phyloP scores from a whole-genome alignment of 1,139 yeast genomes.

The Yamadazyma spencermartinsiae region DNA sequence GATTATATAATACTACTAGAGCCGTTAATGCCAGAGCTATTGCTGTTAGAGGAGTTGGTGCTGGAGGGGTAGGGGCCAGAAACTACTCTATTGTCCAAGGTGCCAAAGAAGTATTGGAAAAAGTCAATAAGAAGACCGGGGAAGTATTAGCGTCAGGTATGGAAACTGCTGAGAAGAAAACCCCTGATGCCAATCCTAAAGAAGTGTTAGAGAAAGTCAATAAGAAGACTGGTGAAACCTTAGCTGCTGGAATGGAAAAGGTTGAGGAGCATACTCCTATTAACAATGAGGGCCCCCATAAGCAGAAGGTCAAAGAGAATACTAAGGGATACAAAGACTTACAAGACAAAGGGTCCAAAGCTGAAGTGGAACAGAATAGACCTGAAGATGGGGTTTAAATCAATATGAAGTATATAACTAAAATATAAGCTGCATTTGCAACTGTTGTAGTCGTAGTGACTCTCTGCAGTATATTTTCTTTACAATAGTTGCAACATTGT shows the following conservation, averaged over 20 bases:
- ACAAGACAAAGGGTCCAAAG: slow-evolving; percentile 45
- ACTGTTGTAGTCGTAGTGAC: not conserved
- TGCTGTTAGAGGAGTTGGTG: too few relatives aligned
- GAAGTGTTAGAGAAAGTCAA: too few relatives aligned
- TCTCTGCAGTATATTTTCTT: too few relatives aligned
- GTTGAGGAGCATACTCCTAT: too few relatives aligned
- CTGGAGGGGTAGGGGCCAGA: too few relatives aligned
- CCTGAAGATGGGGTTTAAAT: slow-evolving; percentile 41
- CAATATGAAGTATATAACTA: not conserved
- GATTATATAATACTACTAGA: slow-evolving; percentile 10
- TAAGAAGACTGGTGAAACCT: slow-evolving; percentile 8
- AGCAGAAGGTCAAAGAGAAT: slow-evolving; percentile 25
- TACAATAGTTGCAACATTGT: too few relatives aligned
- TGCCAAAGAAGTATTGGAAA: slow-evolving; percentile 35
- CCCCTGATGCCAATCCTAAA: too few relatives aligned
- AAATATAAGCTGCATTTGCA: not conserved
- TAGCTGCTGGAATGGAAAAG: too few relatives aligned
- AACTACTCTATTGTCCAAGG: slow-evolving; percentile 31
- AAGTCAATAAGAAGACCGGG: slow-evolving; percentile 38
- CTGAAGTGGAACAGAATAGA: slow-evolving; percentile 46
- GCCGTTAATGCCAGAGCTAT: slow-evolving; percentile 12
- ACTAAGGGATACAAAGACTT: slow-evolving; percentile 36
- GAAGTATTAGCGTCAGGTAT: slow-evolving; percentile 37
- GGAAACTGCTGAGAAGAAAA: slow-evolving; percentile 29
- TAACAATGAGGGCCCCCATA: slow-evolving; percentile 19